Evolutionary conservation across 108 stramenopile species (phyloP).

Genomic region (Nitzschia sp.): DNA sequence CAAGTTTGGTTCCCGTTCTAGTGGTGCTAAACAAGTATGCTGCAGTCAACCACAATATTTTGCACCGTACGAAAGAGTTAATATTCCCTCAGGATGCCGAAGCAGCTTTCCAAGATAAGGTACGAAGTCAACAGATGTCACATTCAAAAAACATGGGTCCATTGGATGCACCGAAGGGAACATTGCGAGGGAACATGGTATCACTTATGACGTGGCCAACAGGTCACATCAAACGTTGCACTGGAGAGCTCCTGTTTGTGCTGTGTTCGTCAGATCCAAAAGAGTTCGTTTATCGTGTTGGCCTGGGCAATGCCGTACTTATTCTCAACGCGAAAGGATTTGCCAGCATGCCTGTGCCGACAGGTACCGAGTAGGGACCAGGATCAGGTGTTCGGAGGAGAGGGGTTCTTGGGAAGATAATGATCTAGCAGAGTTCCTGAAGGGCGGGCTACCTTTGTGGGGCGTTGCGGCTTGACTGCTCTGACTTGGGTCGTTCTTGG

Average conservation of each 20-base stretch:
- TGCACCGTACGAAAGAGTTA: conserved; percentile 38
- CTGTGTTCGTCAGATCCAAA: conserved; percentile 66
- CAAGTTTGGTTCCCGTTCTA: conserved; percentile 64
- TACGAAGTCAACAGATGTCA: conserved; percentile 4
- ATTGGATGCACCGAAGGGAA: conserved; percentile 75
- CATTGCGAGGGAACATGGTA: conserved; percentile 66
- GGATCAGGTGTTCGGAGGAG: background rate
- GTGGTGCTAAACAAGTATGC: conserved; percentile 55
- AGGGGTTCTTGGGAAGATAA: conserved; percentile 11
- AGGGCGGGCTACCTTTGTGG: background rate
- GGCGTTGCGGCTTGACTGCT: background rate
- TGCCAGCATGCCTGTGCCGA: conserved; percentile 48
- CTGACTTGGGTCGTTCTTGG: background rate
- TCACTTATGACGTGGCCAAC: conserved; percentile 77
- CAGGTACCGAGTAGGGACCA: background rate
- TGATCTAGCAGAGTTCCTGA: conserved; percentile 3
- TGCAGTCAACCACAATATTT: conserved; percentile 34
- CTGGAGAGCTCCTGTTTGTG: conserved; percentile 78
- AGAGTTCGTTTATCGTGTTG: conserved; percentile 69
- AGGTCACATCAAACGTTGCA: conserved; percentile 68
- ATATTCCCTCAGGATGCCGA: conserved; percentile 67
- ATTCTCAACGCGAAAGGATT: conserved; percentile 74
- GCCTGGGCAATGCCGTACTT: conserved; percentile 83
- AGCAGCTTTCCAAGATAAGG: conserved; percentile 15
- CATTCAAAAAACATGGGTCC: conserved; percentile 67